A percentile compares a stretch with the other conserved stretches of the same genome.
phyloP scores from a whole-genome alignment of 2,329 filamentous ascomycete genomes.

The Xylaria multiplex region DNA sequence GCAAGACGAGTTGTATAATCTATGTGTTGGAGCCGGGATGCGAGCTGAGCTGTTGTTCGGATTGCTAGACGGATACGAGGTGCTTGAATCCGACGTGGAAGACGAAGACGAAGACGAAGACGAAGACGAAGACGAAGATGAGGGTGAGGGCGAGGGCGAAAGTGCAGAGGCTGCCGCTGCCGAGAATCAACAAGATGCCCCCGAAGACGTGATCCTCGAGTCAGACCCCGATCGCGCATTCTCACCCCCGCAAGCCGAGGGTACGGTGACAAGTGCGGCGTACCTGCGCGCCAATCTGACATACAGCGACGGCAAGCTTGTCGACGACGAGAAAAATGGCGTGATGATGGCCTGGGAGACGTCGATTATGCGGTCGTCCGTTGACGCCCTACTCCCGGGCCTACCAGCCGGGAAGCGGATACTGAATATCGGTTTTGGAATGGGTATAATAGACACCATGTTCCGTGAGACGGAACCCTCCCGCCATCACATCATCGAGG shows the following conservation, averaged over 20 bases:
- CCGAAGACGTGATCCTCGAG: slow-evolving; percentile 43
- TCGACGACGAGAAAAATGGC: slow-evolving; percentile 80
- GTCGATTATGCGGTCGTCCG: slow-evolving; percentile 83
- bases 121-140: slow-evolving; percentile 58
- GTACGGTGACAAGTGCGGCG: slow-evolving; percentile 68
- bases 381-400: slow-evolving; percentile 67
- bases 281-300: slow-evolving; percentile 75
- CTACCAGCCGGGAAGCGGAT: slow-evolving; percentile 68
- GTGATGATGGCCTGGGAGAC: slow-evolving; percentile 97
- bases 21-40: slow-evolving; percentile 90
- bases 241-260: slow-evolving; percentile 40
- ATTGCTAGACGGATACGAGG: slow-evolving; percentile 83
- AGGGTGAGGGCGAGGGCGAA: slow-evolving; percentile 55
- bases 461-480: slow-evolving; percentile 75
- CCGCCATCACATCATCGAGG: slow-evolving; percentile 85
- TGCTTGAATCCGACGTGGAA: slow-evolving; percentile 63
- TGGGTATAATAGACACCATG: slow-evolving; percentile 86
- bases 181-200: slow-evolving; percentile 27
- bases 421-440: slow-evolving; percentile 88
- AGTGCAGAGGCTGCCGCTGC: slow-evolving; percentile 51
- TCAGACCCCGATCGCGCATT: slow-evolving; percentile 48
- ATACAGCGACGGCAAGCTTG: slow-evolving; percentile 72
- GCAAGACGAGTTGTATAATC: slow-evolving; percentile 75
- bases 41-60: slow-evolving; percentile 88
- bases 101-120: slow-evolving; percentile 61